Percentiles rank a stretch among this genome's conserved stretches.
phyloP scores from a whole-genome alignment of 345 rosid genomes.

The Syzygium aromaticum region DNA sequence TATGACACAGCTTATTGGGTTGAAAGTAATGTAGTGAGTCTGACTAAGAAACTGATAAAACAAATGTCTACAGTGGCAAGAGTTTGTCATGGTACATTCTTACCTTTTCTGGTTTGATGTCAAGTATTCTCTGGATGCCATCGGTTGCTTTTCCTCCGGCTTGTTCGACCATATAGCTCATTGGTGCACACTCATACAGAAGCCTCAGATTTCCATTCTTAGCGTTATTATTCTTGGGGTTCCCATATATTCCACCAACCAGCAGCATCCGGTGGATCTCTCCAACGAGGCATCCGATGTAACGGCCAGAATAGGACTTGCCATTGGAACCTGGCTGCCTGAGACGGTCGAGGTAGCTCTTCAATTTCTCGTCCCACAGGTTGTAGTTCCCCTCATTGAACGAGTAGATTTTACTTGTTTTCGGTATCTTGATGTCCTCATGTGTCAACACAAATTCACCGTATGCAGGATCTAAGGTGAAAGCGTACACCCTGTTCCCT shows the following conservation, averaged over 20 bases:
- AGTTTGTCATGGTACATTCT: neutral
- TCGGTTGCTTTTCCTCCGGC: conserved; percentile 32
- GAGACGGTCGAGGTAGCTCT: conserved; percentile 19
- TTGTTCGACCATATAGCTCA: conserved; percentile 31
- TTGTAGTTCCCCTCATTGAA: conserved; percentile 31
- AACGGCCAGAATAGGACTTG: conserved; percentile 25
- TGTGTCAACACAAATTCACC: conserved; percentile 26
- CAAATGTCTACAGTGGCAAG: neutral
- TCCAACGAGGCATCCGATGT: conserved; percentile 25
- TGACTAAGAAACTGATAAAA: neutral
- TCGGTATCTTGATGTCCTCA: conserved; percentile 24
- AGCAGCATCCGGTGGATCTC: conserved; percentile 31
- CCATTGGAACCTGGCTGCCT: conserved; percentile 21
- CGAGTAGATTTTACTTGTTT: conserved; percentile 14
- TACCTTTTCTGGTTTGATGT: conserved; percentile 30
- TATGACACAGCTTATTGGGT: neutral
- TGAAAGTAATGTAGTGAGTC: neutral
- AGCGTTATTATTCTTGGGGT: conserved; percentile 21
- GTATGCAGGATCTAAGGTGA: conserved; percentile 22
- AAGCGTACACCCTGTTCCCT: conserved; percentile 21
- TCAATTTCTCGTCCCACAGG: conserved; percentile 22
- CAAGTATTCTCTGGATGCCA: conserved; percentile 28
- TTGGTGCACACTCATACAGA: conserved; percentile 29
- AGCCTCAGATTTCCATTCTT: conserved; percentile 26
- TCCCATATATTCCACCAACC: conserved; percentile 23